phyloP scores from a whole-genome alignment of 257 asterid genomes.

The Solanum chmielewskii region DNA sequence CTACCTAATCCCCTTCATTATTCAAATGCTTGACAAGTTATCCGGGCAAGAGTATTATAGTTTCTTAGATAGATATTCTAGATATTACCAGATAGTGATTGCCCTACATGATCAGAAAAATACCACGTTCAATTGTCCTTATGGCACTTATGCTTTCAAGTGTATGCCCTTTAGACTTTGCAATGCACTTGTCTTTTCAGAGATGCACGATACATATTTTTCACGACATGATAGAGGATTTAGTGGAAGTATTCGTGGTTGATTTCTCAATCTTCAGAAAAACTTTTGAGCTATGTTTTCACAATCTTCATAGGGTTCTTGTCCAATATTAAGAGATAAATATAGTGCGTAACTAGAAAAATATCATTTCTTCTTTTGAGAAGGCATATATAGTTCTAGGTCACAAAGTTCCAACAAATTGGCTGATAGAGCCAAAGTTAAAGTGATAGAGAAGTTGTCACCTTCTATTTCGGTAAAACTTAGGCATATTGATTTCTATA shows the following conservation, averaged over 20 bases:
- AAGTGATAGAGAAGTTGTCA: background rate
- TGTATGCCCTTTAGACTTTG: background rate
- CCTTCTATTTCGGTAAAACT: background rate
- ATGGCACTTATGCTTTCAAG: background rate
- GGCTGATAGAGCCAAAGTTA: background rate
- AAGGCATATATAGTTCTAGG: background rate
- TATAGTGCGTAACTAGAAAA: background rate
- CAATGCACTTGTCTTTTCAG: background rate
- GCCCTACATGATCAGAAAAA: no score
- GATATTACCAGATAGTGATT: no score
- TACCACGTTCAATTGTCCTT: background rate
- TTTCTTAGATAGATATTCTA: no score
- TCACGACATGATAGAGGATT: background rate
- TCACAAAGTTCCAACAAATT: background rate
- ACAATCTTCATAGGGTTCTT: background rate
- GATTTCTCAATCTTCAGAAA: background rate
- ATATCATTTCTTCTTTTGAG: background rate
- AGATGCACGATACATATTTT: no score
- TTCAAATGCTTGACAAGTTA: background rate
- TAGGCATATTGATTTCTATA: background rate
- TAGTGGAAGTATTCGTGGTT: background rate
- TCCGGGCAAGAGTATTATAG: no score
- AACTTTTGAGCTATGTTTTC: background rate
- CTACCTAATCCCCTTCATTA: background rate
- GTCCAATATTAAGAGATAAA: background rate